Evolutionary conservation across 1,284 basidiomycete genomes (phyloP).

Genomic region (Boletus semigastroideus): DNA sequence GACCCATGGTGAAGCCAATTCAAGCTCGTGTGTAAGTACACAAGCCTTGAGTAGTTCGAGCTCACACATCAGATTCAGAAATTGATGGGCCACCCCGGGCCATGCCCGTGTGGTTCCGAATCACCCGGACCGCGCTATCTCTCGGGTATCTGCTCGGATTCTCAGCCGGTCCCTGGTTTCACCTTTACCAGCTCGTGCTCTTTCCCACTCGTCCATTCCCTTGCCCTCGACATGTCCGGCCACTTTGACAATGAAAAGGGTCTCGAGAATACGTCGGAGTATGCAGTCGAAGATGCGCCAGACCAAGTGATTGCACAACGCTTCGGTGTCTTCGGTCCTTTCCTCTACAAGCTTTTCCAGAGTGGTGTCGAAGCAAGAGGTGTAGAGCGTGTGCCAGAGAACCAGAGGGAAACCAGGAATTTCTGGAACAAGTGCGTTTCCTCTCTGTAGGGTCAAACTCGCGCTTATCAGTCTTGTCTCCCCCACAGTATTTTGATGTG

Average conservation of each 20-base stretch:
- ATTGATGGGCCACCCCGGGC: too few relatives aligned
- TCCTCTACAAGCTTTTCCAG: conserved; percentile 8
- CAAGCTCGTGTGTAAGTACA: too few relatives aligned
- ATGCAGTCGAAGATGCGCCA: conserved; percentile 26
- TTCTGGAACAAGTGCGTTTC: conserved; percentile 48
- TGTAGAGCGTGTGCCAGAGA: conserved; percentile 51
- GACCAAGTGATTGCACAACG: conserved; percentile 36
- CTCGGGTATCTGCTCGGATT: too few relatives aligned
- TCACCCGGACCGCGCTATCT: too few relatives aligned
- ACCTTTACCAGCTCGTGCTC: too few relatives aligned
- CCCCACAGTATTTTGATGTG: conserved; percentile 45
- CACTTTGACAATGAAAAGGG: conserved; percentile 26
- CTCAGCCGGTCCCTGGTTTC: too few relatives aligned
- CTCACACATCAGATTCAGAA: too few relatives aligned
- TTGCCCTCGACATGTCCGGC: conserved; percentile 12
- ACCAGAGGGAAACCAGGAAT: conserved; percentile 45
- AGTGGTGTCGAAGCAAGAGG: conserved; percentile 43
- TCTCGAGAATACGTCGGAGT: background rate
- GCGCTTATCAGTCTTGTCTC: conserved; percentile 23
- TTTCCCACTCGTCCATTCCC: background rate
- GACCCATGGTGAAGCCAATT: too few relatives aligned
- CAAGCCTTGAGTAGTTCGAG: too few relatives aligned
- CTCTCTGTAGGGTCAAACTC: background rate
- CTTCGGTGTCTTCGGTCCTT: conserved; percentile 21
- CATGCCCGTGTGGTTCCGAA: too few relatives aligned